Evolutionary conservation across 768 basidiomycete genomes (phyloP), one percentile per base, ranked within the genome.

Genomic region (Filobasidium wieringae): DNA sequence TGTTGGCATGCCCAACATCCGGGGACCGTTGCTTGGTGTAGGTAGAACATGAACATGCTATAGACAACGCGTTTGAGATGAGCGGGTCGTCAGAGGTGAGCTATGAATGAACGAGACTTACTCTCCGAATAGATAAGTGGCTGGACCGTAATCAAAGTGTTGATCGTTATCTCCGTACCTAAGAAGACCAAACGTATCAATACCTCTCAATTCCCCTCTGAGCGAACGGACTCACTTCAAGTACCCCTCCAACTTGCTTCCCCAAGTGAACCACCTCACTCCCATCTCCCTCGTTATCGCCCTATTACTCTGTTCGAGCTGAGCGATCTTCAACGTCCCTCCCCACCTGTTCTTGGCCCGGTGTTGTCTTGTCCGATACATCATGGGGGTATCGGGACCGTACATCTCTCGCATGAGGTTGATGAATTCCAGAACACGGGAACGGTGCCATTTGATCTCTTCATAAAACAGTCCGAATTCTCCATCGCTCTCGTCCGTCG

Each of bases 161-260:
- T 65, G 64, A 47, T 65, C 64, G 22, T 63, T 55, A 36, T 65
- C 64, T 33, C 62, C 56, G 40, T 60, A 64, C n/a, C 62, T 63
- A 22, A 26, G 14, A 33, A 34, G n/a, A 15, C 17, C 19, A 9
- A 34, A n/a, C 1, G 14, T 4, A 29, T 26, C 45, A 43, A 15
- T 3, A 8, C 19, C 14, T 24, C 22, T 0, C 1, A 60, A 26
- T 8, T 0, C 31, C 9, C 27, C 22, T 29, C n/a, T 32, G 15
- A 31, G 36, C 22, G 14, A 27, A 12, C 9, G 34, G 7, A 32
- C 47, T 32, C 30, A 55, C 52, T 55, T 43, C 12, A 55, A 43
- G 36, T 36, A 60, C 19, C 58, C 58, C 36, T 59, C 58, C 17
- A 59, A 33, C 34, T 49, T 59, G n/a, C 45, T 36, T 17, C 53